phyloP scores from a whole-genome alignment of 2,329 filamentous ascomycete species.

The Cladosporium austrohemisphaericum region DNA sequence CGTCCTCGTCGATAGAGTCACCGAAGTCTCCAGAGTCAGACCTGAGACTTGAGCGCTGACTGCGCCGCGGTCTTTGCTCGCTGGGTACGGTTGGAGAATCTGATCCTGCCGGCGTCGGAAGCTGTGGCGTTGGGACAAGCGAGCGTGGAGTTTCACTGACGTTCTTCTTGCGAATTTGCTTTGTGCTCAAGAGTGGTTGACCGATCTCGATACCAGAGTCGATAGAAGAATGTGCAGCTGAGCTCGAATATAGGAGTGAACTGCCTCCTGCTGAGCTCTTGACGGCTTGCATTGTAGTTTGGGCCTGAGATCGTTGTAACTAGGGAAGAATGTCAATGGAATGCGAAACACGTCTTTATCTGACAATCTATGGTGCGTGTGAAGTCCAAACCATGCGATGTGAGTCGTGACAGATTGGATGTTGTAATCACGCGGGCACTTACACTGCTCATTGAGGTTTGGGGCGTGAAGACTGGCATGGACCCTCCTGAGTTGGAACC shows the following conservation, averaged over 20 bases:
- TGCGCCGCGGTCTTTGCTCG: no score
- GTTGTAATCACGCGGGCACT: background rate
- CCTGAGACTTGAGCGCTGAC: no score
- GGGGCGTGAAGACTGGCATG: background rate
- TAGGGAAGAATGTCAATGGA: background rate
- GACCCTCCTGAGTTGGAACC: background rate
- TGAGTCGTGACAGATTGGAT: no score
- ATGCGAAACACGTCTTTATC: background rate
- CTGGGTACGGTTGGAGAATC: background rate
- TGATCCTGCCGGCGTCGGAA: background rate
- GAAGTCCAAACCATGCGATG: no score
- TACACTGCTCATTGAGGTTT: slow-evolving; percentile 10
- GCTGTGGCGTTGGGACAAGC: background rate
- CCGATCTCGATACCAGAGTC: background rate
- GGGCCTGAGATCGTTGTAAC: background rate
- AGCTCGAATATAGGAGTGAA: slow-evolving; percentile 8
- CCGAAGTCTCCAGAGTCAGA: background rate
- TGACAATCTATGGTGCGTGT: background rate
- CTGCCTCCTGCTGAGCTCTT: background rate
- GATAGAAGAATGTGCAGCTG: background rate
- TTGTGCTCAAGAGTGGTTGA: background rate
- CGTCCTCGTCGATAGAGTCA: slow-evolving; percentile 14
- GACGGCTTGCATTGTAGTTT: slow-evolving; percentile 11
- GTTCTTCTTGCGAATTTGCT: no score
- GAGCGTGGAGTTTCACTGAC: no score